These are phyloP conservation scores for Verticillium isaacii DNA, from an alignment of 2,329 filamentous ascomycete species.

Conservation along the genomic window DNA sequence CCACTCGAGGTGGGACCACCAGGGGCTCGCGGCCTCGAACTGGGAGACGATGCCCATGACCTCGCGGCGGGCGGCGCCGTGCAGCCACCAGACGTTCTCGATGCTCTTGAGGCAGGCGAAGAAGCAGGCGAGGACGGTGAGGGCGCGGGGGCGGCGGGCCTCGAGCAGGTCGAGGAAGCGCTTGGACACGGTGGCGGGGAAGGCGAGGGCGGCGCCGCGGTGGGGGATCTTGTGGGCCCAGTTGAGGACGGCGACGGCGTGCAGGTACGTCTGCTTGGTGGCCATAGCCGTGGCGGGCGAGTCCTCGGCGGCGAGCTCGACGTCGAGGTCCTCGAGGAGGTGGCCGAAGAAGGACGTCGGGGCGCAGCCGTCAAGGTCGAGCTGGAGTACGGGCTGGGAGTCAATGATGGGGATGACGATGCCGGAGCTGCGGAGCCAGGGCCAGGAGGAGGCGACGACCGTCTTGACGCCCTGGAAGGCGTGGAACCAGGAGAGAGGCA, in stretches of 20 bases:
- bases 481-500: conserved; percentile 63
- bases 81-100: conserved; percentile 64
- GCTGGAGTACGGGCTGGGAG: conserved; percentile 56
- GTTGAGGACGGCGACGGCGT: conserved; percentile 61
- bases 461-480: conserved; percentile 64
- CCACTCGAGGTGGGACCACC: conserved; percentile 60
- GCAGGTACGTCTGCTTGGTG: conserved; percentile 54
- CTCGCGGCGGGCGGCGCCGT: conserved; percentile 60
- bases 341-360: conserved; percentile 55
- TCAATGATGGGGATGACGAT: conserved; percentile 59
- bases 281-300: conserved; percentile 24
- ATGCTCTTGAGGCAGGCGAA: conserved; percentile 61
- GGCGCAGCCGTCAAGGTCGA: conserved; percentile 50
- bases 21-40: conserved; percentile 53
- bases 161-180: conserved; percentile 57
- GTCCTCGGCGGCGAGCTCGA: conserved; percentile 20
- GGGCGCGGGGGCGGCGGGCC: conserved; percentile 53
- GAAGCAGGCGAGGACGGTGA: conserved; percentile 62
- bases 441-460: conserved; percentile 60
- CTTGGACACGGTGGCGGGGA: conserved; percentile 60
- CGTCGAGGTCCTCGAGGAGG: conserved; percentile 50
- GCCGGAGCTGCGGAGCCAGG: conserved; percentile 54
- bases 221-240: conserved; percentile 60
- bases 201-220: conserved; percentile 53
- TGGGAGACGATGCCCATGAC: conserved; percentile 58